These are phyloP conservation scores for Sphagnum contortum DNA, from an alignment of 225 moss, liverwort and hornwort species.

Conservation along the genomic window DNA sequence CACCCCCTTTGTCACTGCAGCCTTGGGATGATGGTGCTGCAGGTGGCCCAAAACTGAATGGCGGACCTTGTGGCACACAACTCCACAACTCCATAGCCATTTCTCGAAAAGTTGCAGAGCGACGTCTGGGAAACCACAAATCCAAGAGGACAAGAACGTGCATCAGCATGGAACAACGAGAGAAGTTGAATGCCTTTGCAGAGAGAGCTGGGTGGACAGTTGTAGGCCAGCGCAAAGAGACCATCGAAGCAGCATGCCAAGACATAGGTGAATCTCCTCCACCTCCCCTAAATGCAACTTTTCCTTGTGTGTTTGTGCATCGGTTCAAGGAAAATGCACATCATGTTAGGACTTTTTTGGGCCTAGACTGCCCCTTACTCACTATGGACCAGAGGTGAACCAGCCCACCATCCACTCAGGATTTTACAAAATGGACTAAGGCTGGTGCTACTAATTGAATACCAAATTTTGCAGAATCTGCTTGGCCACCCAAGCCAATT, in stretches of 20 bases:
- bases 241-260: constrained; percentile 46
- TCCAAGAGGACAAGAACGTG: constrained; percentile 40
- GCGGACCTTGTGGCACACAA: constrained; percentile 6
- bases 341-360: no score
- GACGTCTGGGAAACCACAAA: constrained; percentile 13
- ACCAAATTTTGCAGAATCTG: no score
- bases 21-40: constrained; percentile 14
- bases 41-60: constrained; percentile 15
- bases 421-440: no score
- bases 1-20: constrained; percentile 15
- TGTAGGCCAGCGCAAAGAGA: constrained; percentile 49
- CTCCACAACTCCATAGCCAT: constrained; percentile 9
- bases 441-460: no score
- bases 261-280: constrained; percentile 25
- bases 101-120: constrained; percentile 28
- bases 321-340: no score
- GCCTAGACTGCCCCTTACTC: no score
- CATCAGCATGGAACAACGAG: constrained; percentile 46
- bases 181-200: constrained; percentile 42
- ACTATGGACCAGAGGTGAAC: no score
- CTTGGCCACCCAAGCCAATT: no score
- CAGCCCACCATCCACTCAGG: no score
- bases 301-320: no score
- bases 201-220: constrained; percentile 54
- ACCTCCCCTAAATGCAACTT: no score